Conservation (phyloP, 306 rosid genomes). For the Quercus bicolor region DNA sequence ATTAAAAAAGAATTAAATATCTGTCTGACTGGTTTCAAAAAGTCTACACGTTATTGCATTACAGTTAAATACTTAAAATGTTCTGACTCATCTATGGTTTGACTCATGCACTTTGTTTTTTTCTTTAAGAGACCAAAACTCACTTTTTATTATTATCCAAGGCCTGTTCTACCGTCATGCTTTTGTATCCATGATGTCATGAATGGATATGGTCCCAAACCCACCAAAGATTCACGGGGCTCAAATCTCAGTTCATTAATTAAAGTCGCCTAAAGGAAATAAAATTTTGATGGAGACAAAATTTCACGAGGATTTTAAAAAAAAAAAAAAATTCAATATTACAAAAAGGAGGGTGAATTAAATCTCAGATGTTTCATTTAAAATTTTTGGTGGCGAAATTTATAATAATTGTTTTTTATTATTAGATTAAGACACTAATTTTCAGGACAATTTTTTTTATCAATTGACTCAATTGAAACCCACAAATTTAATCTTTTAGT, state of each 20-base stretch:
- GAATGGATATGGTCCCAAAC: neutral
- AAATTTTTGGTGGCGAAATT: no score
- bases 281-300: no score
- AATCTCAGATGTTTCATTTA: no score
- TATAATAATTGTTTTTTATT: no score
- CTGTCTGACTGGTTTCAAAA: neutral
- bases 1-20: no score
- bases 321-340: no score
- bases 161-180: slow-evolving; percentile 38
- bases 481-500: accelerated
- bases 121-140: no score
- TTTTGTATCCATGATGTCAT: slow-evolving; percentile 48
- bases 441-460: accelerated
- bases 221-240: neutral
- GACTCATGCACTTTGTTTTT: neutral
- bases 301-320: no score
- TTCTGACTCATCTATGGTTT: neutral
- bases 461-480: accelerated
- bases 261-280: no score
- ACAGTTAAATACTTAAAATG: neutral
- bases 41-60: slow-evolving; percentile 27
- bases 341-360: no score
- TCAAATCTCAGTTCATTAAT: no score
- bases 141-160: neutral
- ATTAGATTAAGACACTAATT: accelerated